Base-by-base conservation (phyloP, 2,329 filamentous ascomycete genomes). In the Verticillium tricorpus region DNA sequence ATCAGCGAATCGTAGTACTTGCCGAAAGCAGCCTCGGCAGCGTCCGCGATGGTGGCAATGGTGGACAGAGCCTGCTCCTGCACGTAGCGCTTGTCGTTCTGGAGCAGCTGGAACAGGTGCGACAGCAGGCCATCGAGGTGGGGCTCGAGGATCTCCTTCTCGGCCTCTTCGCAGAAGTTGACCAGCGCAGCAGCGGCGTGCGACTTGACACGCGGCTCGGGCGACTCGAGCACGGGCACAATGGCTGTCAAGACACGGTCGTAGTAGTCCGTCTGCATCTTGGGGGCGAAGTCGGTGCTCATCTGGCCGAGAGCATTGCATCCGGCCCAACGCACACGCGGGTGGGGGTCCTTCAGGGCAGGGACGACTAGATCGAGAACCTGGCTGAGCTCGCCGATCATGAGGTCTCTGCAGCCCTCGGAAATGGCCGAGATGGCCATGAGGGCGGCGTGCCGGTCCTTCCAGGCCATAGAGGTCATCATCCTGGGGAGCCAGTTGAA, bases 381-480 rank as follows among this genome's bases (percentile, higher is more conserved):
- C 72, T 97, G 93, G 74, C 93, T 92, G 4, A 99, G 83, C 75
- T 99, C 95, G 52, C 91, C 91, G 67, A 97, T 85, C 95, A 99
- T 99, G 65, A 97, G 82, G 31, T 98, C 94, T 63, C 93, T 89
- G 73, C 95, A 99, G 40, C 95, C 95, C 76, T 99, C 95, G 0
- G 95, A 98, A 66, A 99, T 99, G 67, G 95, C 95, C 2, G 94
- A 98, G 64, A 99, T 97, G 28, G 95, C 95, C 95, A 99, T 99
- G 59, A 99, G 85, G 56, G 95, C 95, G 35, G 95, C 95, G 75
- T 99, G 95, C 65, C 94, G 88, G 75, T 99, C 95, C 71, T 92
- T 88, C 95, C 95, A 99, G 34, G 92, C 87, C 69, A 91, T 89
- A 1, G 95, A 98, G 60, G 89, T 92, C 88, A 98, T 96, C 95